Conservation (phyloP, 2,329 filamentous ascomycete species). For the Chrysosporium keratinophilum region DNA sequence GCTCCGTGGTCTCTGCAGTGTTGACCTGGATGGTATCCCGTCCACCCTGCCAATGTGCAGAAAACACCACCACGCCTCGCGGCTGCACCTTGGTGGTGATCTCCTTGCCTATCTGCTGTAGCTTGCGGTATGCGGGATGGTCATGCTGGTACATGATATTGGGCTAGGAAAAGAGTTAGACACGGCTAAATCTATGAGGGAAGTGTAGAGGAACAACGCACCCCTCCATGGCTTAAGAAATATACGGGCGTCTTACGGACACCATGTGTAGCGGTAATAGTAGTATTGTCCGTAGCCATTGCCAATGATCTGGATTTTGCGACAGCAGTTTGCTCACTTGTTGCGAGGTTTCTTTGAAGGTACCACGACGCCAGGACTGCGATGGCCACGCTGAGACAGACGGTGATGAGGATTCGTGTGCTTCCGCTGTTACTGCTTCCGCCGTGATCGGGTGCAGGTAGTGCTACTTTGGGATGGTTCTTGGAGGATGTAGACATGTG, state of each 20-base stretch:
- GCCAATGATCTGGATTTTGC: neutral
- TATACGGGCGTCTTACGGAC: slow-evolving; percentile 39
- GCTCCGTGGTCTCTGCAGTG: slow-evolving; percentile 50
- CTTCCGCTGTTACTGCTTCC: neutral
- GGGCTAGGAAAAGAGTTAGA: slow-evolving; percentile 33
- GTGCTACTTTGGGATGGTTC: neutral
- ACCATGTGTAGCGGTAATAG: neutral
- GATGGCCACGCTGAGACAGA: neutral
- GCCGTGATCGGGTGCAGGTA: too few species aligned
- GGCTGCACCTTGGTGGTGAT: slow-evolving; percentile 62
- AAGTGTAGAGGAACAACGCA: slow-evolving; percentile 19
- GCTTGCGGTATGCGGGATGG: slow-evolving; percentile 56
- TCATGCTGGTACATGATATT: slow-evolving; percentile 57
- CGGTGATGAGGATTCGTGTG: neutral
- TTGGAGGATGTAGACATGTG: too few species aligned
- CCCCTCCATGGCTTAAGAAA: slow-evolving; percentile 43
- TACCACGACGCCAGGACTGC: neutral
- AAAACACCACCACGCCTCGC: slow-evolving; percentile 63
- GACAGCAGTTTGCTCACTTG: neutral
- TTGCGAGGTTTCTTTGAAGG: neutral
- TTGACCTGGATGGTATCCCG: slow-evolving; percentile 53
- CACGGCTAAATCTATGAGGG: neutral
- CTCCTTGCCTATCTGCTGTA: slow-evolving; percentile 56
- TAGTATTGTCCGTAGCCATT: neutral
- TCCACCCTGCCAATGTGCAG: slow-evolving; percentile 62